phyloP scores from a whole-genome alignment of 257 asterid genomes.

The Solanum sitiens region DNA sequence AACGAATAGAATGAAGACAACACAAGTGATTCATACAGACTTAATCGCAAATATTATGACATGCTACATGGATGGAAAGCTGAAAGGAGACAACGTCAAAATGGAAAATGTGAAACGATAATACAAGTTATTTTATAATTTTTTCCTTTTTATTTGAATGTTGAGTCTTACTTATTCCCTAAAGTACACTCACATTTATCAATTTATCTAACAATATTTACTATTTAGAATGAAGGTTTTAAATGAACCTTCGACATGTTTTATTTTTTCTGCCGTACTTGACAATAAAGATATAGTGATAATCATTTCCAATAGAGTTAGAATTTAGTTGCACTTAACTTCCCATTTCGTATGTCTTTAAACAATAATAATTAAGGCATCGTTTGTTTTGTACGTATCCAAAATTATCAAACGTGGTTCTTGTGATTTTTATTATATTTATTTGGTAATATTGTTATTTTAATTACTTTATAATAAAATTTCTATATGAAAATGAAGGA shows the following conservation, averaged over 20 bases:
- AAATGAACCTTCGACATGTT: neutral
- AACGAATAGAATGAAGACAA: neutral
- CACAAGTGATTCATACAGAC: neutral
- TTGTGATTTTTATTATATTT: neutral
- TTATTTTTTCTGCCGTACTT: neutral
- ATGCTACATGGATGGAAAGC: neutral
- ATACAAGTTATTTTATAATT: neutral
- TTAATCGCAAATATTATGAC: neutral
- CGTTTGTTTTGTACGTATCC: neutral
- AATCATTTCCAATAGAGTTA: no score
- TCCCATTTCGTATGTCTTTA: neutral
- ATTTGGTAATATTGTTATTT: no score
- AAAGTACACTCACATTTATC: neutral
- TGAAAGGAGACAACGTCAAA: neutral
- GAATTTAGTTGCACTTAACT: neutral
- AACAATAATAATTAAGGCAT: neutral
- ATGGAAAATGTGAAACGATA: neutral
- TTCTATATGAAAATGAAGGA: no score
- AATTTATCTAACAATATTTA: no score
- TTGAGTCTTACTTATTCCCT: neutral
- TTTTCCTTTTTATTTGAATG: neutral
- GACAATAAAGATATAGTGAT: neutral
- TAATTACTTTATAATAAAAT: neutral
- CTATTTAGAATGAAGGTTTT: neutral
- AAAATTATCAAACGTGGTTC: neutral